A percentile compares a stretch with the other conserved stretches of the same genome.
These are phyloP conservation scores for Chenopodium album DNA, from an alignment of 148 eudicot species.

Conservation along the genomic window DNA sequence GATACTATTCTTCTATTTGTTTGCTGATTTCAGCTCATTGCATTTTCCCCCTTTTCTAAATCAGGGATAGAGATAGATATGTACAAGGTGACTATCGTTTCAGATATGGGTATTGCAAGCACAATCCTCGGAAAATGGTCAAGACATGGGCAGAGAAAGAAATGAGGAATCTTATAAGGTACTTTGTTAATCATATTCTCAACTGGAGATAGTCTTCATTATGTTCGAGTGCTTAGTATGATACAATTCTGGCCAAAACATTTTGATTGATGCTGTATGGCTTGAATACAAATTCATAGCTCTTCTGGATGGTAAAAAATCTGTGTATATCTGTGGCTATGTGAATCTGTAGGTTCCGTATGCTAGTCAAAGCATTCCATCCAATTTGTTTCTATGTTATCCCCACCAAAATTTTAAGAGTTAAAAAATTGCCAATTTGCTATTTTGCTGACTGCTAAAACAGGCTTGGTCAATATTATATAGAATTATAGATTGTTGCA, in stretches of 20 bases:
- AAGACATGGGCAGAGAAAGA: conserved; percentile 99
- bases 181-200: background rate
- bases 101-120: conserved; percentile 90
- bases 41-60: background rate
- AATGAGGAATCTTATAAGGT: conserved; percentile 98
- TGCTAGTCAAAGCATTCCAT: background rate
- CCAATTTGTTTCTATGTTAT: background rate
- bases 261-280: background rate
- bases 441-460: background rate
- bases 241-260: background rate
- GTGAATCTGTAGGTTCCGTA: background rate
- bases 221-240: background rate
- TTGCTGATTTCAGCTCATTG: background rate
- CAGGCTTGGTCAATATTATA: no score
- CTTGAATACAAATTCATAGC: background rate
- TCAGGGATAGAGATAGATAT: conserved; percentile 90
- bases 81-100: conserved; percentile 97
- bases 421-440: background rate
- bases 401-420: background rate
- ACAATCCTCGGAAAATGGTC: conserved; percentile 99
- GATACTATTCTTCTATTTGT: background rate
- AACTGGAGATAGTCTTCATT: background rate
- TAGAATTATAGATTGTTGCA: background rate
- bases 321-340: background rate
- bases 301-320: background rate